phyloP scores from a whole-genome alignment of 495 filamentous ascomycete species.

The Jackrogersella multiformis region DNA sequence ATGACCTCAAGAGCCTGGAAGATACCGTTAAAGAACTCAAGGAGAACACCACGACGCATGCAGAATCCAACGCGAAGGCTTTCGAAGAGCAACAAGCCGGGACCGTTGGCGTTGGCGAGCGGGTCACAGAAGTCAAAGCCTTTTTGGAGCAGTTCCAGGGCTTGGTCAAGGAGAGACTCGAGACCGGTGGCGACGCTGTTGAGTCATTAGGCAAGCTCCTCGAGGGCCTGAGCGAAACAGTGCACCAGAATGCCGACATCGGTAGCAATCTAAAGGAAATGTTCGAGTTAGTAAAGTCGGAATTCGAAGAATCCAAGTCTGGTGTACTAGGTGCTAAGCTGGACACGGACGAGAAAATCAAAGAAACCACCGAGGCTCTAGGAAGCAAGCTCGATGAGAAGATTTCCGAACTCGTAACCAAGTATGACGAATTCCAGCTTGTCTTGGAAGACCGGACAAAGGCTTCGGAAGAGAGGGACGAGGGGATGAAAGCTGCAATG shows the following conservation, averaged over 20 bases:
- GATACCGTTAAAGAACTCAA: slow-evolving; percentile 74
- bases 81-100: slow-evolving; percentile 77
- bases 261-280: slow-evolving; percentile 77
- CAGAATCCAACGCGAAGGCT: slow-evolving; percentile 76
- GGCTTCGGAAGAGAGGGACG: slow-evolving; percentile 70
- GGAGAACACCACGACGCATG: slow-evolving; percentile 71
- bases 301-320: slow-evolving; percentile 80
- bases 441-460: slow-evolving; percentile 74
- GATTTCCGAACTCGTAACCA: slow-evolving; percentile 77
- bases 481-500: slow-evolving; percentile 72
- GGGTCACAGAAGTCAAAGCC: slow-evolving; percentile 60
- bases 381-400: slow-evolving; percentile 80
- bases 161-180: slow-evolving; percentile 58
- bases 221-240: slow-evolving; percentile 67
- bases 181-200: slow-evolving; percentile 59
- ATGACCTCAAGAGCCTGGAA: slow-evolving; percentile 61
- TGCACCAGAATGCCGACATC: slow-evolving; percentile 63
- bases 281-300: slow-evolving; percentile 77
- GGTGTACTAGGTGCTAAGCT: slow-evolving; percentile 73
- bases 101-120: slow-evolving; percentile 59
- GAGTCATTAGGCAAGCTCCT: slow-evolving; percentile 66
- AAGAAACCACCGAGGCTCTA: slow-evolving; percentile 73
- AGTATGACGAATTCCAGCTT: slow-evolving; percentile 82
- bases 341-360: slow-evolving; percentile 80
- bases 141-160: slow-evolving; percentile 62